Percentiles rank a stretch among this genome's conserved stretches.
These are phyloP conservation scores for Coriaria nepalensis DNA, from an alignment of 306 rosid genomes.

Conservation along the genomic window DNA sequence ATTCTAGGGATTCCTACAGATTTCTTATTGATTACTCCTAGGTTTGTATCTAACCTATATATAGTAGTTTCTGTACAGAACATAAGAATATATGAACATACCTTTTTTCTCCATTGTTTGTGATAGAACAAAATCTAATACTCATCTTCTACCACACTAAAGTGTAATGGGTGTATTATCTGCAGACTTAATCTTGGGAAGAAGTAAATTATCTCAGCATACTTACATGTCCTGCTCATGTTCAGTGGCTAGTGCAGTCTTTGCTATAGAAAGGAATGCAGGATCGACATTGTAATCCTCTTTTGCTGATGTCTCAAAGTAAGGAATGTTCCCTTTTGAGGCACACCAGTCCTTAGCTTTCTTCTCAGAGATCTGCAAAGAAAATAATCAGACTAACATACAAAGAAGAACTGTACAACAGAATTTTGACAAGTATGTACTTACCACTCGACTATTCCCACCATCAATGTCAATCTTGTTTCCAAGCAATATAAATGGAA, in stretches of 20 bases:
- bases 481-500: constrained; percentile 83
- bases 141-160: no score
- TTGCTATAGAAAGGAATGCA: constrained; percentile 75
- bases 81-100: no score
- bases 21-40: no score
- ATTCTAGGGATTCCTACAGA: no score
- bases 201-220: not conserved
- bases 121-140: no score
- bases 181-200: no score
- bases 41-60: no score
- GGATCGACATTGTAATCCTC: constrained; percentile 80
- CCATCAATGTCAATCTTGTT: constrained; percentile 95
- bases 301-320: constrained; percentile 91
- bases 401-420: constrained; percentile 3
- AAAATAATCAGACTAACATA: constrained; percentile 19
- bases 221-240: constrained; percentile 84
- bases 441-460: constrained; percentile 93
- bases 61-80: no score
- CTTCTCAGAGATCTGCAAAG: constrained; percentile 77
- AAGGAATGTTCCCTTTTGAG: constrained; percentile 74
- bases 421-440: constrained; percentile 12
- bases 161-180: no score
- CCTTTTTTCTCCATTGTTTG: no score
- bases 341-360: constrained; percentile 88
- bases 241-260: constrained; percentile 69